These are phyloP conservation scores for Penicillium sclerotigenum DNA, from an alignment of 2,329 filamentous ascomycete genomes.

Conservation along the genomic window DNA sequence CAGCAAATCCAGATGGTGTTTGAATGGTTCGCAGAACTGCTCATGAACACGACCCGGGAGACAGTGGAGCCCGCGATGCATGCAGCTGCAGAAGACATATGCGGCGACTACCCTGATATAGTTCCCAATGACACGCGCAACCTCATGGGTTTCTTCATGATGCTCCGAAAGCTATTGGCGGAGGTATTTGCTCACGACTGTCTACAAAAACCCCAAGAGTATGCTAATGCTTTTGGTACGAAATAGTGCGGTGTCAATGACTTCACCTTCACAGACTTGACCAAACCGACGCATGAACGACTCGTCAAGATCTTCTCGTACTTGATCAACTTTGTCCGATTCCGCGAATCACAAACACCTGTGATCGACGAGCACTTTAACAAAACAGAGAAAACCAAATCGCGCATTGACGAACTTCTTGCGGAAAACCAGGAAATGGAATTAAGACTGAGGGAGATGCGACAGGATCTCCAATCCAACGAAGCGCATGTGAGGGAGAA, in stretches of 20 bases:
- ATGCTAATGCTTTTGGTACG: not conserved
- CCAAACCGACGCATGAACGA: conserved; percentile 83
- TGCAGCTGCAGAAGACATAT: conserved; percentile 83
- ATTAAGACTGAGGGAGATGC: conserved; percentile 73
- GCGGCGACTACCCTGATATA: conserved; percentile 77
- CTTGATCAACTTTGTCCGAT: conserved; percentile 97
- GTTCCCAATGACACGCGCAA: conserved; percentile 85
- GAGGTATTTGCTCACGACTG: conserved; percentile 47
- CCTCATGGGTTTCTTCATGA: conserved; percentile 92
- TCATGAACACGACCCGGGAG: conserved; percentile 90
- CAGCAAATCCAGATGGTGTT: conserved; percentile 96
- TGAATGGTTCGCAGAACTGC: conserved; percentile 92
- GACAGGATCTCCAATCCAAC: conserved; percentile 72
- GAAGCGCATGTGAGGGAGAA: conserved; percentile 81
- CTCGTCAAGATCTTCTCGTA: conserved; percentile 95
- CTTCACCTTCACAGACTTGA: conserved; percentile 89
- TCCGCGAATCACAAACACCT: conserved; percentile 84
- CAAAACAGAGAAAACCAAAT: conserved; percentile 79
- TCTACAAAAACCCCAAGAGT: not conserved
- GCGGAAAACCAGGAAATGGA: conserved; percentile 85
- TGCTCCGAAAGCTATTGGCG: conserved; percentile 71
- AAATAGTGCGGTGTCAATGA: conserved; percentile 80
- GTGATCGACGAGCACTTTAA: conserved; percentile 94
- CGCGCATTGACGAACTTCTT: conserved; percentile 81
- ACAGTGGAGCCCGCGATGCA: conserved; percentile 94